phyloP scores from a whole-genome alignment of 345 rosid genomes.

The Eucalyptus tenuipes region DNA sequence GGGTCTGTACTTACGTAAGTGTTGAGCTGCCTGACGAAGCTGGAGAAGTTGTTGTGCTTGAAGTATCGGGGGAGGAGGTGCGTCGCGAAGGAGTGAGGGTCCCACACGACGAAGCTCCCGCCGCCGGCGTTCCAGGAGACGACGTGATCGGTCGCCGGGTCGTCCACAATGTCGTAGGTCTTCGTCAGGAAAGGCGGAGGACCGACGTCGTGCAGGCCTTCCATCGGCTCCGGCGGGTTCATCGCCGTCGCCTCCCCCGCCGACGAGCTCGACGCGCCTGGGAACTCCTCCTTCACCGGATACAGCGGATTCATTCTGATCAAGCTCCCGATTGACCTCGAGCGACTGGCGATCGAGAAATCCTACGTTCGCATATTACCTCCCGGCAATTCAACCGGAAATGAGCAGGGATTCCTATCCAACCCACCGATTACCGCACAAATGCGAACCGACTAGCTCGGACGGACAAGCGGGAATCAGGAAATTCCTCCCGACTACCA shows the following conservation, averaged over 20 bases:
- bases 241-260: background rate
- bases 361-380: background rate
- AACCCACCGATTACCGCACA: background rate
- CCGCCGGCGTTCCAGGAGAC: constrained; percentile 66
- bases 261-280: background rate
- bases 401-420: background rate
- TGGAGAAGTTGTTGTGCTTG: constrained; percentile 94
- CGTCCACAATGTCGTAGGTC: constrained; percentile 79
- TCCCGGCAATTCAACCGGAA: background rate
- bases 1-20: constrained; percentile 52
- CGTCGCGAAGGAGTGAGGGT: constrained; percentile 55
- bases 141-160: constrained; percentile 43
- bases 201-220: constrained; percentile 67
- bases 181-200: constrained; percentile 78
- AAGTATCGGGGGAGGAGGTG: constrained; percentile 60
- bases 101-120: constrained; percentile 74
- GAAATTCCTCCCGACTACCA: background rate
- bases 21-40: constrained; percentile 84
- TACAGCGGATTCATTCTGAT: constrained; percentile 26
- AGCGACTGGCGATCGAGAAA: background rate
- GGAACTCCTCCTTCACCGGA: constrained; percentile 28
- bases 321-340: background rate
- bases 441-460: background rate
- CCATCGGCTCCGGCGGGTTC: constrained; percentile 40
- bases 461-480: background rate